Base-by-base conservation (phyloP, 1,284 basidiomycete species). In the Cutaneotrichosporon sp. region DNA sequence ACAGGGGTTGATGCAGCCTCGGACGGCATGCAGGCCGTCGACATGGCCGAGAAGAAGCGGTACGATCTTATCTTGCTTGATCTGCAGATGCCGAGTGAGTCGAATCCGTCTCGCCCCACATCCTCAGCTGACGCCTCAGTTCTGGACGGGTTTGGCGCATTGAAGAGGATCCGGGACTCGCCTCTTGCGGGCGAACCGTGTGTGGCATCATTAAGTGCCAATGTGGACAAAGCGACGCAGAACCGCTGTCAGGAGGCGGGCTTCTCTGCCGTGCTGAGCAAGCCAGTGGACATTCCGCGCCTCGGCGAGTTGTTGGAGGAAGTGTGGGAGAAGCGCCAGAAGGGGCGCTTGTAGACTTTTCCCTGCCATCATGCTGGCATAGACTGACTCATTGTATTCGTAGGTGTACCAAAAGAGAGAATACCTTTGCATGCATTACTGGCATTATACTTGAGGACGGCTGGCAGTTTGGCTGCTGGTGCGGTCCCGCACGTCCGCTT, bases 31-130 rank as follows among this genome's bases (percentile, higher is more conserved):
- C 56, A 66, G 34, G 73, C 71, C 5, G 53, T 69, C 24, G 61
- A 70, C 27, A 54, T 57, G 4, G 67, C 65, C 19, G 67, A 72
- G 35, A 57, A 57, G 35, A 62, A 43, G 20, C 53, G 39, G 9
- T 72, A 66, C 59, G 70, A 72, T 46, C 46, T 74, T 33, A 70
- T 73, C 41, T 51, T 73, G 14, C 57, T 73, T 44, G 72, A 75
- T 46, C 55, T 72, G 10, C 68, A 71, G 54, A 75, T 75, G 72
- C 71, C 55, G 10, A 39, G 50, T 52, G 51, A 20, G 50, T 61
- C n/a, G n/a, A n/a, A n/a, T n/a, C n/a, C n/a, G n/a, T n/a, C n/a
- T n/a, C n/a, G n/a, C n/a, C n/a, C n/a, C n/a, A n/a, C n/a, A n/a
- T n/a, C n/a, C 20, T 16, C 3, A 8, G 39, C 51, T 53, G 33